phyloP scores from a whole-genome alignment of 1,284 basidiomycete genomes.

The Ustilago sp. region DNA sequence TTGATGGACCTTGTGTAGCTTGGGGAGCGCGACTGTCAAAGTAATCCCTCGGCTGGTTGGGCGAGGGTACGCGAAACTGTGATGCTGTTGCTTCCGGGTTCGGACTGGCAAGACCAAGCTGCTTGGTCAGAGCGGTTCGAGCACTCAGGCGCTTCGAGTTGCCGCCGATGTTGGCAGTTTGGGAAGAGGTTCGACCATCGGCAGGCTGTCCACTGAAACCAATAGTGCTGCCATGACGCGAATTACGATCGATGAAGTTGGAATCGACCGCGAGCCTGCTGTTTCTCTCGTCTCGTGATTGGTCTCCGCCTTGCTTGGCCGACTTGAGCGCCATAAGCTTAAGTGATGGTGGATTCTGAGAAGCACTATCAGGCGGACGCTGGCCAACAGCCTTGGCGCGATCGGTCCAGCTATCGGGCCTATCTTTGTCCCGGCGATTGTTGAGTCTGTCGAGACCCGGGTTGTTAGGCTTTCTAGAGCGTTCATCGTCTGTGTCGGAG shows the following conservation, averaged over 20 bases:
- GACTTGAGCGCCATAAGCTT: constrained; percentile 64
- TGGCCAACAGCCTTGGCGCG: constrained; percentile 61
- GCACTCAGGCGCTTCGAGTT: constrained; percentile 39
- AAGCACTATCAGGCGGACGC: constrained; percentile 60
- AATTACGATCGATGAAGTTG: constrained; percentile 46
- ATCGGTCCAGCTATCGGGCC: constrained; percentile 57
- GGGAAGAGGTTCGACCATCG: constrained; percentile 3
- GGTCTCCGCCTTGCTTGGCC: constrained; percentile 28
- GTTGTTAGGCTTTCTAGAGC: constrained; percentile 7
- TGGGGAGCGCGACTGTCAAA: constrained; percentile 30
- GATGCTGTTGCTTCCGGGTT: constrained; percentile 15
- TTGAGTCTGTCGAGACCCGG: constrained; percentile 6
- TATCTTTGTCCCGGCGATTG: constrained; percentile 7
- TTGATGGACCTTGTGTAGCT: constrained; percentile 18
- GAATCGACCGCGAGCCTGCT: constrained; percentile 36
- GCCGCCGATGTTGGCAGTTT: constrained; percentile 3
- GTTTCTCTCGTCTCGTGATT: constrained; percentile 27
- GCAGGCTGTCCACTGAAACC: constrained; percentile 35
- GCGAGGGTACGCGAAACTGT: constrained; percentile 9
- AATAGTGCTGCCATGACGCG: constrained; percentile 57
- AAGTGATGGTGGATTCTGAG: constrained; percentile 63
- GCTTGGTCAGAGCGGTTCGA: constrained; percentile 49
- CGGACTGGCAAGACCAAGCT: constrained; percentile 51
- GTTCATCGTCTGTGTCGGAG: constrained; percentile 54
- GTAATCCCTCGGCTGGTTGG: constrained; percentile 30